Evolutionary conservation across 139 green algal genomes (phyloP), one percentile per base, ranked within the genome.

Genomic region (Trebouxia sp.): DNA sequence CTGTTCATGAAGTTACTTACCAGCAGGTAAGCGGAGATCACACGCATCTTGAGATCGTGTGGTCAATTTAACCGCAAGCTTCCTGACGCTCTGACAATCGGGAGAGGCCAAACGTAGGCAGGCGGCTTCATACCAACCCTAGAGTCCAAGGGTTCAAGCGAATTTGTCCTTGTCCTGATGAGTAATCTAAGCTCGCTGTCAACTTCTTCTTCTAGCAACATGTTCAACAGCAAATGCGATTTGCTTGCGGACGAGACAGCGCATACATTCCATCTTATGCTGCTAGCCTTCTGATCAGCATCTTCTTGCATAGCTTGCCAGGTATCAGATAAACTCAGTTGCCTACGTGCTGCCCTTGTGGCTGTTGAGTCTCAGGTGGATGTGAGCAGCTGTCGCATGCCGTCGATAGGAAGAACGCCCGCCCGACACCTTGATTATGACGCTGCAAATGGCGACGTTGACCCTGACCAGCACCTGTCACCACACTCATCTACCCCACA

Each of bases 11-110:
- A 82, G 28, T 22, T 37, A 14, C 80, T 76, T 28, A 87, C 83
- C 79, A 87, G 47, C 79, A 87, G 58, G 65, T 88, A 88, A 65
- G 84, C 84, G 84, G 84, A 85, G 84, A 88, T 83, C 84, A 88
- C 84, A 83, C 84, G 80, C 84, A 88, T 88, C 48, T 74, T 88
- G 76, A 51, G 62, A 51, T 47, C 67, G 74, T 47, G 84, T 85
- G 84, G 65, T 65, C 47, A 77, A 35, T 88, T 88, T 88, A 85
- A 88, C 83, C 83, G 83, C 83, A 76, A 79, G 62, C 35, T 72
- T 53, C 3, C 47, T 72, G 62, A 72, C 62, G 42, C 62, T 72
- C 17, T 42, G 8, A 17, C 22, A 45, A 11, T 6, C 14, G 35
- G 28, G 62, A 72, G 32, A 72, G 35, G 11, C 32, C 14, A n/a